phyloP scores from a whole-genome alignment of 768 basidiomycete genomes.

The Psilocybe subaeruginosa region DNA sequence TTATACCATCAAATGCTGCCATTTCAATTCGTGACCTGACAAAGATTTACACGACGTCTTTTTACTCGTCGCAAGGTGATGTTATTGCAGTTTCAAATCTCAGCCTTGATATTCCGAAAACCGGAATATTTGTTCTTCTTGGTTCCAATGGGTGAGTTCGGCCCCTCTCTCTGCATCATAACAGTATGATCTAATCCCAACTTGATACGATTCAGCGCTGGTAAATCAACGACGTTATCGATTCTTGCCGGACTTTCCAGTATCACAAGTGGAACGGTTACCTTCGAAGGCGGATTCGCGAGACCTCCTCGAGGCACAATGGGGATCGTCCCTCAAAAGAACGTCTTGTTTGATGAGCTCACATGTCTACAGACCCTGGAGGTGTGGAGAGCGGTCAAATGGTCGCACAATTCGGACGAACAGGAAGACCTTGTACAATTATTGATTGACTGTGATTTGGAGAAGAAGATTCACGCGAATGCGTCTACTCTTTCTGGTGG shows the following conservation, averaged over 20 bases:
- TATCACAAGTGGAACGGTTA: constrained; percentile 59
- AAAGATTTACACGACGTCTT: constrained; percentile 58
- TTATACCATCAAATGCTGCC: constrained; percentile 45
- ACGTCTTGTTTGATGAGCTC: constrained; percentile 79
- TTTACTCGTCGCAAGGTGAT: constrained; percentile 46
- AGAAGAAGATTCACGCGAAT: constrained; percentile 67
- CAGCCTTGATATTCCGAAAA: constrained; percentile 68
- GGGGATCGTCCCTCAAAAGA: constrained; percentile 84
- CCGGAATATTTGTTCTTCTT: constrained; percentile 76
- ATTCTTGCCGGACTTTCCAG: constrained; percentile 67
- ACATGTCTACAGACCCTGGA: constrained; percentile 73
- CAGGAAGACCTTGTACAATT: constrained; percentile 68
- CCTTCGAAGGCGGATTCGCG: constrained; percentile 53
- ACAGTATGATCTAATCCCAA: neutral
- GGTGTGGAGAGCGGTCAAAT: constrained; percentile 76
- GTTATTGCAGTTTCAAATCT: constrained; percentile 71
- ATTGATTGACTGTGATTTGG: constrained; percentile 72
- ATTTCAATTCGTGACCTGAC: constrained; percentile 64
- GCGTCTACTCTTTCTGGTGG: constrained; percentile 74
- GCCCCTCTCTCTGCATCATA: neutral
- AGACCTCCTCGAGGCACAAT: constrained; percentile 65
- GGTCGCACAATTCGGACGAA: constrained; percentile 43
- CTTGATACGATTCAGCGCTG: constrained; percentile 50
- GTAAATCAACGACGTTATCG: constrained; percentile 75
- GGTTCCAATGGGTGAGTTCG: constrained; percentile 66